Base-by-base conservation (phyloP, 805 yeast genomes). In the Peterozyma xylosa region DNA sequence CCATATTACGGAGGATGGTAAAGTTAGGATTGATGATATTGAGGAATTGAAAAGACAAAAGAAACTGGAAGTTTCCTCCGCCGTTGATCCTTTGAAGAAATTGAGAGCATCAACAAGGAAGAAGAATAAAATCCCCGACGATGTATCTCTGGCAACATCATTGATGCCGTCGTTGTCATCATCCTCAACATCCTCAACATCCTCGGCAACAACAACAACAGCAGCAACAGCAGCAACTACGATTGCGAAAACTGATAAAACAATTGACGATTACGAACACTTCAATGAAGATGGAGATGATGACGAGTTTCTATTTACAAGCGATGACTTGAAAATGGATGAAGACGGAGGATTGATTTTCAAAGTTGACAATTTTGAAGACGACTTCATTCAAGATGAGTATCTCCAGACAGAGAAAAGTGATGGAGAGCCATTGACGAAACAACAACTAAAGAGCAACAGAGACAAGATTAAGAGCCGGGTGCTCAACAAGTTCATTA, bases 401-500 rank as follows among this genome's bases (percentile, higher is more conserved):
- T 27, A 14, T n/a, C 14, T 27, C 13, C 35, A 43, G 43, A 54
- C 10, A 47, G 27, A 21, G 27, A 21, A 7, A 21, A 7, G 27
- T 21, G 27, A 21, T 21, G 27, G 27, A 21, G 27, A 21, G 27
- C 56, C 3, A 53, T 49, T 18, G 57, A 63, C 9, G 56, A 56
- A 29, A 50, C 51, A 17, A 47, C 58, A 6, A 30, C 53, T 6
- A 48, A 48, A 35, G 55, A 50, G n/a, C 18, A 18, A 11, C n/a
- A 17, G 29, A 13, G 45, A 33, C 35, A 52, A 54, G 32, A 52
- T 52, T 32, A 58, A 54, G 40, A 55, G 59, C 39, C 54, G 50
- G 41, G 39, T 55, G 7, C 38, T 60, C 30, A 55, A 61, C 15
- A 46, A 45, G 6, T 61, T 62, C 45, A 38, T 63, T 2, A 53